Evolutionary conservation across 495 filamentous ascomycete genomes (phyloP).

Genomic region (Daldinia childiae): DNA sequence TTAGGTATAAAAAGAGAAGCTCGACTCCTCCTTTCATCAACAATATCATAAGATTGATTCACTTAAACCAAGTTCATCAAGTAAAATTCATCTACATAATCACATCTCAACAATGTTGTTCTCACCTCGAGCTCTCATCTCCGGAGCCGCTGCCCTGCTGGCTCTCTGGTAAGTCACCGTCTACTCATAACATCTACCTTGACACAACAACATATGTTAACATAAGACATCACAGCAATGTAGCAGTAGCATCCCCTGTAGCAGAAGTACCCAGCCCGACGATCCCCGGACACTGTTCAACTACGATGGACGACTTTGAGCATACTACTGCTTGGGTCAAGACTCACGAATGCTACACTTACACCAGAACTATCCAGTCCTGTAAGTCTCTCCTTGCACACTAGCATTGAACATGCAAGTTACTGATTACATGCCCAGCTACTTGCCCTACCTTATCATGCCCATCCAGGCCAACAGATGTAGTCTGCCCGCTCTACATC

Average conservation of each 20-base stretch:
- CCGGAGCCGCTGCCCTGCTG: conserved; percentile 23
- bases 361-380: conserved; percentile 21
- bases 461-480: conserved; percentile 25
- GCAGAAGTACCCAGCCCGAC: conserved; percentile 14
- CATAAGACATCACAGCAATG: conserved; percentile 7
- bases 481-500: conserved; percentile 44
- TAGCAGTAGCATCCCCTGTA: conserved; percentile 15
- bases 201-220: neutral
- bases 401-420: neutral
- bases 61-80: neutral
- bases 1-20: neutral
- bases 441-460: conserved; percentile 41
- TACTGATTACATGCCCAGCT: conserved; percentile 18
- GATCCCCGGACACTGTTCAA: conserved; percentile 41
- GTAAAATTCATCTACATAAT: neutral
- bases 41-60: neutral
- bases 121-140: conserved; percentile 22
- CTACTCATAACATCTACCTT: neutral
- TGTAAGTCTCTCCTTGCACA: conserved; percentile 15
- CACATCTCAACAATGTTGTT: conserved; percentile 19
- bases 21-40: neutral
- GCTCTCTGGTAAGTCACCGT: conserved; percentile 29
- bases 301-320: conserved; percentile 38
- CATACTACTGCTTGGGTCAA: conserved; percentile 38
- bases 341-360: conserved; percentile 42